These are phyloP conservation scores for Cytospora schulzeri DNA, from an alignment of 2,329 filamentous ascomycete species.

Conservation along the genomic window DNA sequence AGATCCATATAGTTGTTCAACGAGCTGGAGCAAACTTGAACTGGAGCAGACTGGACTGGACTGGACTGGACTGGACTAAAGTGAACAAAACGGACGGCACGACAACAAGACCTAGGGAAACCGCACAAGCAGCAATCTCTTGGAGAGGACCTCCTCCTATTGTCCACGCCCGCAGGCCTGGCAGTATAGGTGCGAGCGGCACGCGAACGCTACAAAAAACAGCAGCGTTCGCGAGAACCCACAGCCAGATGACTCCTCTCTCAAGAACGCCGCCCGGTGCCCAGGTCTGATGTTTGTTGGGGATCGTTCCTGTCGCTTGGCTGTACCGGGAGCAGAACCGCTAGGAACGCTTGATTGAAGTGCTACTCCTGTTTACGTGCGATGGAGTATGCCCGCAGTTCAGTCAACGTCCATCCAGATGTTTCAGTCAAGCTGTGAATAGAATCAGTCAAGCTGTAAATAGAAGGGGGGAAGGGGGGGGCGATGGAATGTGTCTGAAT, in stretches of 20 bases:
- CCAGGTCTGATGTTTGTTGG: neutral
- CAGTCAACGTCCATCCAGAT: neutral
- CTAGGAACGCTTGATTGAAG: neutral
- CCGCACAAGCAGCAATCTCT: neutral
- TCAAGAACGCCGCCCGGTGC: neutral
- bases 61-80: too few relatives aligned
- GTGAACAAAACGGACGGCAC: neutral
- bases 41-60: neutral
- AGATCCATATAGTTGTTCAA: neutral
- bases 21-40: too few relatives aligned
- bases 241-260: neutral
- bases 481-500: too few relatives aligned
- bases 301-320: neutral
- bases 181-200: neutral
- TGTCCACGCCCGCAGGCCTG: neutral
- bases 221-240: neutral
- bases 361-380: neutral
- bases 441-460: too few relatives aligned
- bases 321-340: neutral
- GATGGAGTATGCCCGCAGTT: neutral
- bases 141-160: neutral
- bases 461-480: too few relatives aligned
- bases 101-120: neutral
- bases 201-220: too few relatives aligned
- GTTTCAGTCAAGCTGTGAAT: too few relatives aligned